These are phyloP conservation scores for Chloris gayana DNA, from an alignment of 176 grass and related monocot genomes.

Conservation along the genomic window DNA sequence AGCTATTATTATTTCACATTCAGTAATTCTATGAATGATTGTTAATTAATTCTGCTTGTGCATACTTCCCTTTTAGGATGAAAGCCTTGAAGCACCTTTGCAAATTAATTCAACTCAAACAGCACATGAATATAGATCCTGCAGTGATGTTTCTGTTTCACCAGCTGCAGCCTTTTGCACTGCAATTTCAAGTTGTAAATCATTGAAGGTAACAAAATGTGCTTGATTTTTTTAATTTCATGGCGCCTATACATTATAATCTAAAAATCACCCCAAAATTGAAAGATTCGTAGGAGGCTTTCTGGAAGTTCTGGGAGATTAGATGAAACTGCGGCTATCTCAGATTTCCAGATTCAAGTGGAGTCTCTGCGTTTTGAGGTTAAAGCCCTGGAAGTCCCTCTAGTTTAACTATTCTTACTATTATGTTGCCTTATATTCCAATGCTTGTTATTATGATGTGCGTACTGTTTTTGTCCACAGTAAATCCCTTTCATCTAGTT, in stretches of 20 bases:
- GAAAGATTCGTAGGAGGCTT: conserved; percentile 40
- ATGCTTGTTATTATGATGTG: conserved; percentile 20
- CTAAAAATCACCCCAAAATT: conserved; percentile 34
- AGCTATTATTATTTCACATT: conserved; percentile 20
- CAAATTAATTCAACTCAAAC: conserved; percentile 36
- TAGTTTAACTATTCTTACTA: conserved; percentile 20
- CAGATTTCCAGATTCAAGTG: conserved; percentile 56
- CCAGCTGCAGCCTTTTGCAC: conserved; percentile 36
- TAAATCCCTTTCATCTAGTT: not conserved
- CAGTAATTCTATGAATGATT: conserved; percentile 9
- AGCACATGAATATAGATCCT: conserved; percentile 32
- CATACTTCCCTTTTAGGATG: conserved; percentile 50
- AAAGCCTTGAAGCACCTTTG: conserved; percentile 21
- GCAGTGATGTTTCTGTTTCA: conserved; percentile 41
- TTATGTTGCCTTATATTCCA: conserved; percentile 21
- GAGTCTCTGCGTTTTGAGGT: conserved; percentile 92
- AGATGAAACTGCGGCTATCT: conserved; percentile 37
- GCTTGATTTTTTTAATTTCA: conserved; percentile 18
- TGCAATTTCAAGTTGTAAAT: conserved; percentile 55
- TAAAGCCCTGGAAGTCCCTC: conserved; percentile 19
- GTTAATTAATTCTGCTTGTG: conserved; percentile 27
- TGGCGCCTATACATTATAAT: conserved; percentile 12
- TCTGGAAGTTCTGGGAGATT: conserved; percentile 39
- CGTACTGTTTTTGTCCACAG: not conserved
- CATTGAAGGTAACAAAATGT: conserved; percentile 43